These are phyloP conservation scores for Neonectria sp. DNA, from an alignment of 2,329 filamentous ascomycete species.

Conservation along the genomic window DNA sequence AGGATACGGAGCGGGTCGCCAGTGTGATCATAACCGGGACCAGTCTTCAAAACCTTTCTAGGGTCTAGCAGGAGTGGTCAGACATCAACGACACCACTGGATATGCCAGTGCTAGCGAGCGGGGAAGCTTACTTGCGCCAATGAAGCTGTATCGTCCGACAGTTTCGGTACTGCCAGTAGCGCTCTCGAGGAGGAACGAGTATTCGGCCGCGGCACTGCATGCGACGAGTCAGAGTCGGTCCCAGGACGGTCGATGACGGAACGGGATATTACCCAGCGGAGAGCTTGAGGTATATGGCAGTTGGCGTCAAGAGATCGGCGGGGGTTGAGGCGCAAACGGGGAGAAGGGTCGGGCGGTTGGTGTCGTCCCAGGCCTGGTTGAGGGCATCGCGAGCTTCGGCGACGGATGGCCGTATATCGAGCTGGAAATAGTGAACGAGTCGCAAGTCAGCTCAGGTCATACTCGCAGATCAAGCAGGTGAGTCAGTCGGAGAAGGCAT, in stretches of 20 bases:
- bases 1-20: constrained; percentile 88
- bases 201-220: constrained; percentile 71
- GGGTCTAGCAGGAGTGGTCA: constrained; percentile 61
- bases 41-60: constrained; percentile 87
- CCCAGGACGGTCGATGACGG: background rate
- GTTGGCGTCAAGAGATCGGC: constrained; percentile 96
- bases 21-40: constrained; percentile 87
- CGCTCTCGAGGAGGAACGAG: constrained; percentile 97
- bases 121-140: constrained; percentile 68
- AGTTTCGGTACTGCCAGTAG: constrained; percentile 83
- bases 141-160: constrained; percentile 97
- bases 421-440: constrained; percentile 34
- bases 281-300: constrained; percentile 93
- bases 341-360: constrained; percentile 78
- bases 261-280: constrained; percentile 42
- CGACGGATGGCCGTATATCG: constrained; percentile 47
- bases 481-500: constrained; percentile 4
- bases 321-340: constrained; percentile 86
- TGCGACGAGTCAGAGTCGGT: constrained; percentile 37
- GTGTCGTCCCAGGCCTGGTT: constrained; percentile 43
- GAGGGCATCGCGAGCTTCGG: constrained; percentile 47
- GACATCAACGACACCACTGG: background rate
- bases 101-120: background rate
- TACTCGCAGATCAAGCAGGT: background rate
- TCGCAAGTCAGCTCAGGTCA: constrained; percentile 14